Evolutionary conservation across 176 grass and related monocot genomes (phyloP), one percentile per base, ranked within the genome.

Genomic region (Bromus sterilis): DNA sequence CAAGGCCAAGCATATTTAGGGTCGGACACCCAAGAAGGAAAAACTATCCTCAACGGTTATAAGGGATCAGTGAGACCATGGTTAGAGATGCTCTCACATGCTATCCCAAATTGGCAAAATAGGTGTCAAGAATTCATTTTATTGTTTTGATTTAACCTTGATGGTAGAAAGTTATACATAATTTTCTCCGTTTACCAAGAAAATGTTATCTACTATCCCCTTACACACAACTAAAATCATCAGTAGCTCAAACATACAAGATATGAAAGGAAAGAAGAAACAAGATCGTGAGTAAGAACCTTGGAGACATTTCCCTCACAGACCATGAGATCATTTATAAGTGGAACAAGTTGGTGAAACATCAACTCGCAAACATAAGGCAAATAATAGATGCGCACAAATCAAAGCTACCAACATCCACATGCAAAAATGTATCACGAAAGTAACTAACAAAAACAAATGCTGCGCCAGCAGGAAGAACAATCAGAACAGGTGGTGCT

Each of bases 371-470:
- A 75, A 56, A 75, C n/a, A 30, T 6, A 34, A 26, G 42, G 4
- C 28, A 78, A 78, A 76, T 36, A 30, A 73, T 40, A 29, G 66
- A 64, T 5, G 48, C 11, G 31, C 37, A 32, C 59, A 77, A 61
- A 82, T 25, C 2, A 1, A 71, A 81, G 30, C 40, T 61, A 49
- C 16, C 56, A 43, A 79, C 75, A 85, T 37, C 55, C 67, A 72
- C 37, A 24, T 30, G 53, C 23, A 81, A 73, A 51, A 31, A 77
- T 40, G n/a, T 55, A 71, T 1, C 16, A 51, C 49, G 40, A 61
- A 77, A 40, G 56, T 7, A 69, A 37, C 78, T 70, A 64, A 20
- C 49, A 49, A 78, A 53, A 83, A 78, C 57, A 42, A 18, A 60
- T 55, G 29, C 32, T 34, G 32, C 13, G 56, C 26, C 2, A 11